Percentiles rank a stretch among this genome's conserved stretches.
phyloP scores from a whole-genome alignment of 192 early-diverging fungal genomes.

The Linnemannia elongata region DNA sequence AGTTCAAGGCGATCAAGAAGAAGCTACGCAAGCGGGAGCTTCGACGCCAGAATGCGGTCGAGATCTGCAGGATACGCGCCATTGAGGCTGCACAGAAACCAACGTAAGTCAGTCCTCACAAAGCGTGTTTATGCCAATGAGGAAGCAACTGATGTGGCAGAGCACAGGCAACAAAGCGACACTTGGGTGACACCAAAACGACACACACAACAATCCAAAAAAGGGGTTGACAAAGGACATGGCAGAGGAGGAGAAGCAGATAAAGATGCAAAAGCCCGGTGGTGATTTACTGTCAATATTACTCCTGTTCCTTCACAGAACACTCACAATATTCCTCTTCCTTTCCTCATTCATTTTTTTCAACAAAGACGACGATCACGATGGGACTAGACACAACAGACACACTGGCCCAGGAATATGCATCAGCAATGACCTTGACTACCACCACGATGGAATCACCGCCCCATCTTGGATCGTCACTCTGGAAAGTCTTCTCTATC shows the following conservation, averaged over 20 bases:
- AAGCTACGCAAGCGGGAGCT: constrained; percentile 24
- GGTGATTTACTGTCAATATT: too few relatives aligned
- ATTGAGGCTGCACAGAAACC: neutral
- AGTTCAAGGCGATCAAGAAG: constrained; percentile 26
- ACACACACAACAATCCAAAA: too few relatives aligned
- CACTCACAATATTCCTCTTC: neutral
- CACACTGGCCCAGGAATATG: neutral
- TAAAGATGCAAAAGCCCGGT: too few relatives aligned
- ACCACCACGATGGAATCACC: neutral
- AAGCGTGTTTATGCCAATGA: neutral
- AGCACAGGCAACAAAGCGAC: neutral
- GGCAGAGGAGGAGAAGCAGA: too few relatives aligned
- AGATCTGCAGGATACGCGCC: neutral
- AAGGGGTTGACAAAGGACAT: too few relatives aligned
- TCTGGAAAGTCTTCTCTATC: constrained; percentile 24
- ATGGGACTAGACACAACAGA: neutral
- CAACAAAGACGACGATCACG: neutral
- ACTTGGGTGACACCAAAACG: too few relatives aligned
- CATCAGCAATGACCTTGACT: neutral
- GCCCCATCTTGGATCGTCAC: neutral
- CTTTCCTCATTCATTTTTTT: neutral
- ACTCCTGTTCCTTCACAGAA: neutral
- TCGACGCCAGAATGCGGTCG: constrained; percentile 12
- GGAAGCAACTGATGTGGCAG: neutral
- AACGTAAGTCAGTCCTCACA: neutral